A percentile compares a stretch with the other conserved stretches of the same genome.
Evolutionary conservation across 148 eudicot species (phyloP).

Genomic region (Spergularia marina): DNA sequence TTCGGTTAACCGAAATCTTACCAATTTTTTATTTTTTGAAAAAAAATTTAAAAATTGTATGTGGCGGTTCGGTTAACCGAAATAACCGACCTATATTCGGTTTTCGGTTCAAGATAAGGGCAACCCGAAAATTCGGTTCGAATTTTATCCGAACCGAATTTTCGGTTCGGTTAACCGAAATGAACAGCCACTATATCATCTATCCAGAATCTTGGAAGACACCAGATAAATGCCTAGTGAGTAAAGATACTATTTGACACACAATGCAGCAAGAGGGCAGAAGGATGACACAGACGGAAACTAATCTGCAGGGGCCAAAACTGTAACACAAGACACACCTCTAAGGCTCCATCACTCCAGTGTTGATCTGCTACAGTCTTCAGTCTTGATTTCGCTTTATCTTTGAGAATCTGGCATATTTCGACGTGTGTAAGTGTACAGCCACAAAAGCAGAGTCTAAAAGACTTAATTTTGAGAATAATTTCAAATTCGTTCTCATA

Average conservation of each 20-base stretch:
- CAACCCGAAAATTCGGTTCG: no score
- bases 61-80: no score
- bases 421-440: constrained; percentile 11
- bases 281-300: constrained; percentile 4
- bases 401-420: constrained; percentile 59
- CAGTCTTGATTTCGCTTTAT: constrained; percentile 78
- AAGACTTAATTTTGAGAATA: neutral
- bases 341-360: constrained; percentile 98
- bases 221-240: neutral
- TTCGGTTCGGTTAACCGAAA: no score
- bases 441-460: neutral
- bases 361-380: constrained; percentile 88
- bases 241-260: neutral
- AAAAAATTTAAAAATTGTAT: no score
- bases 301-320: neutral
- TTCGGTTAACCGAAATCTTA: no score
- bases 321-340: constrained; percentile 45
- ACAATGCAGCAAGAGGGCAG: neutral
- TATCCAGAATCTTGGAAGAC: neutral
- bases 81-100: no score
- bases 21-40: no score
- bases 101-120: no score
- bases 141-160: no score
- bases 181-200: constrained; percentile 2
- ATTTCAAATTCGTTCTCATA: constrained; percentile 29